Conservation (phyloP, 1,139 yeast species). For the Geotrichum bryndzae region DNA sequence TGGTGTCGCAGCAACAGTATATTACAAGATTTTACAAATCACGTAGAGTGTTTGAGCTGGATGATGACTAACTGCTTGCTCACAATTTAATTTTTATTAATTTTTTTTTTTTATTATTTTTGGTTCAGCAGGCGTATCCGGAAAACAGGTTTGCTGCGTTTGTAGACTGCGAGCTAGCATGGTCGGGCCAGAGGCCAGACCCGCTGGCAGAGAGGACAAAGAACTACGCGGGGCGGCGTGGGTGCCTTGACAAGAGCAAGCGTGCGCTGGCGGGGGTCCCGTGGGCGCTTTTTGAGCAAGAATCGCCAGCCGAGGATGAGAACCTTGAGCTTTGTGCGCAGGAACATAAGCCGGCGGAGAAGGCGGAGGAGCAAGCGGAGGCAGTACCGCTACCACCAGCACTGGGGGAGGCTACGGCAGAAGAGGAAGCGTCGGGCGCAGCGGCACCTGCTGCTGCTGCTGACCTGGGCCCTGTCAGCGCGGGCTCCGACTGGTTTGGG, state of each 20-base stretch:
- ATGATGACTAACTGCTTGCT: not conserved
- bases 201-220: not conserved
- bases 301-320: not conserved
- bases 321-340: not conserved
- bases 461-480: no score
- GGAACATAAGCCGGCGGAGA: not conserved
- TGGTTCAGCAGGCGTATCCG: not conserved
- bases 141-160: slow-evolving; percentile 9
- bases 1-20: not conserved
- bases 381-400: no score
- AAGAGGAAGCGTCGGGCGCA: no score
- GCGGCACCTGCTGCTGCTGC: no score
- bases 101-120: not conserved
- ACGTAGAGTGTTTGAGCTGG: not conserved
- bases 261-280: not conserved
- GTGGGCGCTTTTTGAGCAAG: not conserved
- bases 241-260: no score
- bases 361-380: not conserved
- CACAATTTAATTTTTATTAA: not conserved
- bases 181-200: not conserved
- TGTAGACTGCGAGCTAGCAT: slow-evolving; percentile 3
- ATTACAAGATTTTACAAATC: not conserved
- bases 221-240: not conserved
- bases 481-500: not conserved
- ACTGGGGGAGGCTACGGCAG: no score